These are phyloP conservation scores for Pichiaceae sp. DNA, from an alignment of 1,139 yeast species.

Conservation along the genomic window DNA sequence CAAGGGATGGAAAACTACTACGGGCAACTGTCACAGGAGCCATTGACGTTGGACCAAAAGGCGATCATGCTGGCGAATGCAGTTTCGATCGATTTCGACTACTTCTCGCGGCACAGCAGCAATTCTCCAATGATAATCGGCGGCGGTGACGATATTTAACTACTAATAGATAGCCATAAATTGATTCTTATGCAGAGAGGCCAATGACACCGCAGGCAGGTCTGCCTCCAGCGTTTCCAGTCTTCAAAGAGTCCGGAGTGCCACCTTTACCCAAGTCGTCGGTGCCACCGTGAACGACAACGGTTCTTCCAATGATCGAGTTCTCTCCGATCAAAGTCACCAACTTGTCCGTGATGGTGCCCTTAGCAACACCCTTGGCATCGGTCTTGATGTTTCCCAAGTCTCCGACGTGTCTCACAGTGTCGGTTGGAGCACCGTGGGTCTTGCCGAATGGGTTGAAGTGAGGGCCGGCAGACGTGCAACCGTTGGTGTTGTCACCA, in stretches of 20 bases:
- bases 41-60: conserved; percentile 67
- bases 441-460: conserved; percentile 88
- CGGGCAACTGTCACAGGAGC: conserved; percentile 22
- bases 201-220: conserved; percentile 99
- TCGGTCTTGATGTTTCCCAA: conserved; percentile 91
- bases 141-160: conserved; percentile 7
- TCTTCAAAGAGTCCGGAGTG: conserved; percentile 84
- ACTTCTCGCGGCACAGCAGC: conserved; percentile 80
- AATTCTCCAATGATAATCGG: conserved; percentile 33
- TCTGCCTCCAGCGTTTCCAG: conserved; percentile 98
- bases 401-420: conserved; percentile 92
- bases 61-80: conserved; percentile 84
- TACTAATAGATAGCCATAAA: background rate
- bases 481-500: conserved; percentile 98
- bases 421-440: conserved; percentile 94
- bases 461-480: conserved; percentile 98
- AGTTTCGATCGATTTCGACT: conserved; percentile 88
- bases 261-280: conserved; percentile 98
- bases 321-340: conserved; percentile 77
- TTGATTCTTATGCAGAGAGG: conserved; percentile 34
- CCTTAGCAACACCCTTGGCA: conserved; percentile 81
- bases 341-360: conserved; percentile 67
- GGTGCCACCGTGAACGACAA: conserved; percentile 88
- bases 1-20: conserved; percentile 37
- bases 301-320: conserved; percentile 90